A percentile compares a stretch with the other conserved stretches of the same genome.
Conservation (phyloP, 1,284 basidiomycete genomes). For the Phlebopus sp. region DNA sequence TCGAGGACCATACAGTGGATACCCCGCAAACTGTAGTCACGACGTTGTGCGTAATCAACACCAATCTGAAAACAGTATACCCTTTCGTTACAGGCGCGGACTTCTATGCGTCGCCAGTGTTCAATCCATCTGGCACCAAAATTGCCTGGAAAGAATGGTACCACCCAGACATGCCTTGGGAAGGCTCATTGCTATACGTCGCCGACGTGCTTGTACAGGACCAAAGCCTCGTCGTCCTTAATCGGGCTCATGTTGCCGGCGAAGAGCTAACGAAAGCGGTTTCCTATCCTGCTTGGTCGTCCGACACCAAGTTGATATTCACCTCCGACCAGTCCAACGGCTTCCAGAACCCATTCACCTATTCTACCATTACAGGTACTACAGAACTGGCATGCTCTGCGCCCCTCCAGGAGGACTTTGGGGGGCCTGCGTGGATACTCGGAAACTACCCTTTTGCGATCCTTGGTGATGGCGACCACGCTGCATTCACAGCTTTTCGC, state of each 20-base stretch:
- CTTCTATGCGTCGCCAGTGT: slow-evolving; percentile 56
- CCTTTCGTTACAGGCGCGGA: slow-evolving; percentile 46
- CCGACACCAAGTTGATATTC: slow-evolving; percentile 58
- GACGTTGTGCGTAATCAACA: slow-evolving; percentile 47
- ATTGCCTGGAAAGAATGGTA: slow-evolving; percentile 74
- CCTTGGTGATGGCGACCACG: slow-evolving; percentile 38
- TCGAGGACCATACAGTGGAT: slow-evolving; percentile 60
- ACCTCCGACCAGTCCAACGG: slow-evolving; percentile 55
- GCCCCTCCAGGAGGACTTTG: slow-evolving; percentile 55
- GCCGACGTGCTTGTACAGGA: slow-evolving; percentile 46
- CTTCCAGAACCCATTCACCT: slow-evolving; percentile 68
- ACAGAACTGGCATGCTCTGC: slow-evolving; percentile 41
- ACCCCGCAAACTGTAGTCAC: slow-evolving; percentile 49
- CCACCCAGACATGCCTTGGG: slow-evolving; percentile 84
- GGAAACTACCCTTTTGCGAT: slow-evolving; percentile 49
- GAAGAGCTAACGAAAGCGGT: slow-evolving; percentile 46
- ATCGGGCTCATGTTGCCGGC: slow-evolving; percentile 46
- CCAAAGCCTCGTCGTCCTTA: slow-evolving; percentile 21
- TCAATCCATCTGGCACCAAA: slow-evolving; percentile 65
- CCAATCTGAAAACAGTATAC: slow-evolving; percentile 24
- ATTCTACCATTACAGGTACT: slow-evolving; percentile 31
- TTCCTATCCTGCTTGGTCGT: slow-evolving; percentile 59
- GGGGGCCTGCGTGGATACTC: slow-evolving; percentile 54
- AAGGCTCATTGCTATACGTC: slow-evolving; percentile 60
- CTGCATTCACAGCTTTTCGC: slow-evolving; percentile 46